These are phyloP conservation scores for Paramecium pentaurelia DNA, from an alignment of 73 alveolate species.

Conservation along the genomic window DNA sequence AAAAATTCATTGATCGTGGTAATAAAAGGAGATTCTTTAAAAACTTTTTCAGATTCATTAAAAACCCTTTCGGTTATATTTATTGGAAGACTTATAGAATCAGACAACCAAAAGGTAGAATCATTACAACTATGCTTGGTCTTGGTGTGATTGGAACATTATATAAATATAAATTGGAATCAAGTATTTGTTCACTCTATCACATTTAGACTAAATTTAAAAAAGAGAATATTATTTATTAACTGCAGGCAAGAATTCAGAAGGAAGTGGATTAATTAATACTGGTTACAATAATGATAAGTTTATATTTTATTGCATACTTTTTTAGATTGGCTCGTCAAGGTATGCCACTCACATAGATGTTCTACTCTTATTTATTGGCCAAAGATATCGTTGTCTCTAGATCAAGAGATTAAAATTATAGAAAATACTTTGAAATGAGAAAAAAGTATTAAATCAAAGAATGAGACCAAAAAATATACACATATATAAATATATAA, in stretches of 20 bases:
- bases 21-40: slow-evolving; percentile 82
- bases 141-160: slow-evolving; percentile 54
- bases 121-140: neutral
- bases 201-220: neutral
- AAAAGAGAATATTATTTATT: slow-evolving; percentile 45
- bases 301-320: neutral
- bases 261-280: slow-evolving; percentile 52
- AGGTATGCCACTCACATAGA: slow-evolving; percentile 67
- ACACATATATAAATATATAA: neutral
- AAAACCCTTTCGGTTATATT: slow-evolving; percentile 79
- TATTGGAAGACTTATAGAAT: slow-evolving; percentile 75
- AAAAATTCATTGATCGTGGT: slow-evolving; percentile 58
- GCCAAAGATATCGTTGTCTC: slow-evolving; percentile 56
- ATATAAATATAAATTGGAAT: neutral
- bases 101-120: slow-evolving; percentile 59
- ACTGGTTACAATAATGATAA: slow-evolving; percentile 50
- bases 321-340: slow-evolving; percentile 57
- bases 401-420: slow-evolving; percentile 84
- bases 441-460: slow-evolving; percentile 83
- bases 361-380: slow-evolving; percentile 58
- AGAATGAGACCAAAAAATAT: neutral
- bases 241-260: slow-evolving; percentile 54
- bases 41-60: slow-evolving; percentile 81
- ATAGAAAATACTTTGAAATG: slow-evolving; percentile 88
- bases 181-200: neutral